These are phyloP conservation scores for Colletotrichum ledebouriae DNA, from an alignment of 2,329 filamentous ascomycete genomes.

Conservation along the genomic window DNA sequence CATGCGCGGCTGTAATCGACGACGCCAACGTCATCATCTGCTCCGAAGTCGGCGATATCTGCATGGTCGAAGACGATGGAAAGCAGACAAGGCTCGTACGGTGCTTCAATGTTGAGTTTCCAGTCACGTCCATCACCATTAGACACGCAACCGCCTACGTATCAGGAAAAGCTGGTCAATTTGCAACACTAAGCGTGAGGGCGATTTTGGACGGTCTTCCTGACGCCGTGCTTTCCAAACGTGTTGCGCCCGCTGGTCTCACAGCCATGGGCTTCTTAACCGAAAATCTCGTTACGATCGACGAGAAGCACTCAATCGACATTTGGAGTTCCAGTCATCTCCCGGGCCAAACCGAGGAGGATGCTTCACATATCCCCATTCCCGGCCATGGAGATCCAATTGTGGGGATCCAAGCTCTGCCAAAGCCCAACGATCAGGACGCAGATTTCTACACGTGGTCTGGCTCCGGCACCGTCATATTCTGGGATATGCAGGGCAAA, in stretches of 20 bases:
- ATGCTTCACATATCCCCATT: constrained; percentile 65
- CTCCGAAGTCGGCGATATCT: constrained; percentile 91
- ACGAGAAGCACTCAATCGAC: constrained; percentile 81
- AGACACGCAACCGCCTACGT: constrained; percentile 73
- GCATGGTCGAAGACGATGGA: constrained; percentile 82
- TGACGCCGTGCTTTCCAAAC: constrained; percentile 55
- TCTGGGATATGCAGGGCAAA: constrained; percentile 84
- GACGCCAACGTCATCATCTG: constrained; percentile 84
- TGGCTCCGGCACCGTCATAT: constrained; percentile 80
- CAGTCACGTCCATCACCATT: constrained; percentile 75
- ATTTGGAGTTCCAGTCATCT: constrained; percentile 67
- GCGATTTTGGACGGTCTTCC: constrained; percentile 59
- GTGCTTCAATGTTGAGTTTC: constrained; percentile 75
- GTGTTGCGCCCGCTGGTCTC: constrained; percentile 60
- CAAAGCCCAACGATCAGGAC: constrained; percentile 68
- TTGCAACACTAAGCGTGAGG: constrained; percentile 66
- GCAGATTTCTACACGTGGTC: constrained; percentile 94
- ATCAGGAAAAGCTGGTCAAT: constrained; percentile 75
- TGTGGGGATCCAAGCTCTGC: constrained; percentile 79
- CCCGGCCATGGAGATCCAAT: constrained; percentile 74
- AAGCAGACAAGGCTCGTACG: constrained; percentile 79
- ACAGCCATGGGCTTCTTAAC: constrained; percentile 78
- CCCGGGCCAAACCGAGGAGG: constrained; percentile 54
- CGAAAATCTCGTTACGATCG: constrained; percentile 79
- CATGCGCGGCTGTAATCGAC: constrained; percentile 79